Conservation (phyloP, 2,329 filamentous ascomycete genomes). For the Ceratocystis cacaofunesta region DNA sequence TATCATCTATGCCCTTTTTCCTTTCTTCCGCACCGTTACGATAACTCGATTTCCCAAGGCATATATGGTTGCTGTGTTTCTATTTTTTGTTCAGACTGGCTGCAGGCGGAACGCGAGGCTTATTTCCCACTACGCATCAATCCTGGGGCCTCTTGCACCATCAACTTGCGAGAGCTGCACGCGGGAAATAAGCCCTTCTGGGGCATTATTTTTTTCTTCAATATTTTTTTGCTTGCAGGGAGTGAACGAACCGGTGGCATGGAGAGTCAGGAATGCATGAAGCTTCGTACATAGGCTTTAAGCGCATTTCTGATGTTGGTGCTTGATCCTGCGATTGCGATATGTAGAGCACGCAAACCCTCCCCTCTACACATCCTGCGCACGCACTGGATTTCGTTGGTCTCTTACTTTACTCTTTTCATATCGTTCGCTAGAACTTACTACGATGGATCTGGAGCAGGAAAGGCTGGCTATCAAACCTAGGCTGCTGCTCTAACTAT, state of each 20-base stretch:
- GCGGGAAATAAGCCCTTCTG: slow-evolving; percentile 16
- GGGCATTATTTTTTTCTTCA: slow-evolving; percentile 9
- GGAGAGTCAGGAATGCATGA: background rate
- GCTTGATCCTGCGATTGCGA: background rate
- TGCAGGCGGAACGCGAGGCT: background rate
- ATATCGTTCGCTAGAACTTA: too few species aligned
- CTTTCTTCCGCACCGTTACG: background rate
- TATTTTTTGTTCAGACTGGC: background rate
- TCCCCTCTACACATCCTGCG: background rate
- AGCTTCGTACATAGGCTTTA: background rate
- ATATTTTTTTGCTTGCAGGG: background rate
- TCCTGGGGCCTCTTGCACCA: background rate
- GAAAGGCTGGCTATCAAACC: too few species aligned
- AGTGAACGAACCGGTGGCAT: background rate
- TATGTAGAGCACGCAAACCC: background rate
- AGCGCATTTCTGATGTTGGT: background rate
- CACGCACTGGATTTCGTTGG: too few species aligned
- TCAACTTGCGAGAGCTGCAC: background rate
- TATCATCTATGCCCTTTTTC: background rate
- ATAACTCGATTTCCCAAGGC: background rate
- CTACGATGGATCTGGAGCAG: too few species aligned
- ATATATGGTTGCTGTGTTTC: background rate
- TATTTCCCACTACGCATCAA: background rate
- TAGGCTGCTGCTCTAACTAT: too few species aligned
- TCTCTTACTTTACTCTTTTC: too few species aligned